These are phyloP conservation scores for Phytomonas francai DNA, from an alignment of 208 protist species.

Conservation along the genomic window DNA sequence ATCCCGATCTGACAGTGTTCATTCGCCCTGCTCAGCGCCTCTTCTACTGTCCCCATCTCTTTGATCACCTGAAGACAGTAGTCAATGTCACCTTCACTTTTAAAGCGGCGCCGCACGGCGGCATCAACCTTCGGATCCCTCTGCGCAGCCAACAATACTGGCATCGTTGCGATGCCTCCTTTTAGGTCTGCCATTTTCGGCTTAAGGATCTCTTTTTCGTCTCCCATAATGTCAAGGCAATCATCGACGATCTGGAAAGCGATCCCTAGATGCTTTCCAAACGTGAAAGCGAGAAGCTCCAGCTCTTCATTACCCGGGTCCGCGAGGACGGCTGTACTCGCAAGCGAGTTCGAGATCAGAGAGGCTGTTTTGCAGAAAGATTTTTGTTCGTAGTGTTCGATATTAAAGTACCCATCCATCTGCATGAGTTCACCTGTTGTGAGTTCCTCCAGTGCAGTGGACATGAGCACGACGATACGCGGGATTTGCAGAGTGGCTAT, in stretches of 20 bases:
- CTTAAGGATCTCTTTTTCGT: slow-evolving; percentile 68
- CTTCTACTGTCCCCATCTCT: slow-evolving; percentile 33
- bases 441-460: slow-evolving; percentile 87
- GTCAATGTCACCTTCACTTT: slow-evolving; percentile 23
- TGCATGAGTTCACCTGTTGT: slow-evolving; percentile 93
- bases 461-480: slow-evolving; percentile 89
- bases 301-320: slow-evolving; percentile 38
- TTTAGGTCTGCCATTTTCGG: slow-evolving; percentile 75
- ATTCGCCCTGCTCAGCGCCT: slow-evolving; percentile 51
- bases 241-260: slow-evolving; percentile 95
- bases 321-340: slow-evolving; percentile 79
- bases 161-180: slow-evolving; percentile 73
- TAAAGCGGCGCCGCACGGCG: slow-evolving; percentile 53
- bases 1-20: slow-evolving; percentile 59
- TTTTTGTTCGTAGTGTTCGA: slow-evolving; percentile 81
- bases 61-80: slow-evolving; percentile 49
- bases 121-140: slow-evolving; percentile 38
- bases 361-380: slow-evolving; percentile 93
- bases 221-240: slow-evolving; percentile 89
- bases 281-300: slow-evolving; percentile 54
- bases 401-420: slow-evolving; percentile 85
- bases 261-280: slow-evolving; percentile 90
- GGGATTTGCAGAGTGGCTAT: slow-evolving; percentile 78
- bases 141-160: slow-evolving; percentile 63
- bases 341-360: slow-evolving; percentile 90